Evolutionary conservation across 2,329 filamentous ascomycete genomes (phyloP), one percentile per base, ranked within the genome.

Genomic region (Zalaria sp.): DNA sequence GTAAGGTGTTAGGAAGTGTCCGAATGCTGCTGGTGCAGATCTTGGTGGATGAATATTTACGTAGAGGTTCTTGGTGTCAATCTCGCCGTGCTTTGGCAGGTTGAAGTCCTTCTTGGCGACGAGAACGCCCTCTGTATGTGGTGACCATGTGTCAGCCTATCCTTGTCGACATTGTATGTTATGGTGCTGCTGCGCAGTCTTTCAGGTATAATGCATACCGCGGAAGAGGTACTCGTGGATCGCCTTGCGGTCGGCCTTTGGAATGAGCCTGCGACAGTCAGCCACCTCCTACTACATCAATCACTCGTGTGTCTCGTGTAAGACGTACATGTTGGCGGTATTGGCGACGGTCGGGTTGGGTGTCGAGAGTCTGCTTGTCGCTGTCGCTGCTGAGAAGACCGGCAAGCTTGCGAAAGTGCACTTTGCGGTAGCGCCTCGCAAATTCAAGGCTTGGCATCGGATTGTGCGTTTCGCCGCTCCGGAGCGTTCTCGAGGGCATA

Each of bases 61-160:
- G 43, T 46, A 41, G 34, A 41, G 40, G 47, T 98, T 98, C 83
- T 94, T 94, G 71, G 87, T 93, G 76, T 95, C 91, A 69, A 96
- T 91, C 62, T 98, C 89, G 66, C 77, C 77, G 77, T 98, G 91
- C 81, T 93, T 93, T 67, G 85, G 82, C 61, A 88, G 83, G 77
- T 94, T 93, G 81, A 81, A 95, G 78, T 98, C 86, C 81, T 98
- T 96, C 77, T 93, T 88, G 59, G 91, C 91, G 68, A 96, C 89
- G 75, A 96, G 85, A 52, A 81, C 78, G 68, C 78, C 78, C 74
- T 82, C 76, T 77, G 53, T 58, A 57, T 10, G 10, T 29, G 39
- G 35, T 43, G 32, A 42, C 41, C 34, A 41, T 45, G 55, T 62
- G 58, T 59, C 57, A 60, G 59, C 59, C 59, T 62, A 39, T 61